Evolutionary conservation across 2,329 filamentous ascomycete genomes (phyloP).

Genomic region (Pseudogymnoascus sp.): DNA sequence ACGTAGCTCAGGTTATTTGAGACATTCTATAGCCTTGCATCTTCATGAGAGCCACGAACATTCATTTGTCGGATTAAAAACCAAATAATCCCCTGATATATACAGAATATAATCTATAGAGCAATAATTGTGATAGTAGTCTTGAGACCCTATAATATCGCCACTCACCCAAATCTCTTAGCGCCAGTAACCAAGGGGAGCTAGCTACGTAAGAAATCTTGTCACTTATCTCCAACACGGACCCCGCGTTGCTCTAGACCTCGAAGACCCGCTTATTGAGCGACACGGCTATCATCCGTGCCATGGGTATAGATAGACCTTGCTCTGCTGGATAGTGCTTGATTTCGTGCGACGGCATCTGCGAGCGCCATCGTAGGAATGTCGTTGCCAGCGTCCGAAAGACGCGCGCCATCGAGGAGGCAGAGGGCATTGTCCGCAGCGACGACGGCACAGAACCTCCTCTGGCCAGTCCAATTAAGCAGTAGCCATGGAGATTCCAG

Average conservation of each 20-base stretch:
- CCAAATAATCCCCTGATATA: neutral
- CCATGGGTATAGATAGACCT: slow-evolving; percentile 7
- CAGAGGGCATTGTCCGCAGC: neutral
- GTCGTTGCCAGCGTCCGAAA: slow-evolving; percentile 9
- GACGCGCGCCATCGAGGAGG: neutral
- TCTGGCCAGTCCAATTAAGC: neutral
- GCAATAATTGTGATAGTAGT: neutral
- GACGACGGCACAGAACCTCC: neutral
- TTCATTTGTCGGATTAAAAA: neutral
- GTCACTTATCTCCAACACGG: slow-evolving; percentile 3
- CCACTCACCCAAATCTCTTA: neutral
- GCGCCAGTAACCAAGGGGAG: neutral
- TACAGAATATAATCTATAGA: neutral
- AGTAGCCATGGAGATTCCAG: neutral
- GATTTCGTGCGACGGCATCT: slow-evolving; percentile 2
- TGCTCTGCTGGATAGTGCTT: neutral
- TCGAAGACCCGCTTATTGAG: slow-evolving; percentile 1
- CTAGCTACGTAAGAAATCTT: slow-evolving; percentile 8
- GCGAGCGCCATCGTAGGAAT: slow-evolving; percentile 8
- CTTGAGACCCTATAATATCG: neutral
- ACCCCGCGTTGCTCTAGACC: neutral
- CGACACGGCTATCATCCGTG: neutral
- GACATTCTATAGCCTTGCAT: slow-evolving; percentile 4
- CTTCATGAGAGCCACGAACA: neutral
- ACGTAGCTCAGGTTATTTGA: neutral